These are phyloP conservation scores for Solanum tacnaense DNA, from an alignment of 257 asterid species.

Conservation along the genomic window DNA sequence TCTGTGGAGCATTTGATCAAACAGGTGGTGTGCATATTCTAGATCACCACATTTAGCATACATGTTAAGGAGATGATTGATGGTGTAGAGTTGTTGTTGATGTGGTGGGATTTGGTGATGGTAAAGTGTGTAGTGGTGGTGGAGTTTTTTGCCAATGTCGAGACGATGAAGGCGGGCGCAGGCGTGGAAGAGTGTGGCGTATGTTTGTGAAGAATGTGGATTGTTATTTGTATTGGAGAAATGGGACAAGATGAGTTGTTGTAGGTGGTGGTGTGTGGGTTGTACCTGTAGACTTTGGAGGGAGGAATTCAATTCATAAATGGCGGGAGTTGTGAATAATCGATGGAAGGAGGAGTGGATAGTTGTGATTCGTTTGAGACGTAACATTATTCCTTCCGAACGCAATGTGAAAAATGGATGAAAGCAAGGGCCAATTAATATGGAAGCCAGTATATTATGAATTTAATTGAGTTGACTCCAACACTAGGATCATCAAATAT, in stretches of 20 bases:
- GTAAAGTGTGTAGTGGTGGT: conserved; percentile 8
- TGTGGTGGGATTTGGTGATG: not conserved
- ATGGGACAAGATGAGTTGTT: conserved; percentile 3
- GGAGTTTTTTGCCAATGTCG: conserved; percentile 15
- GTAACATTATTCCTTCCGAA: not conserved
- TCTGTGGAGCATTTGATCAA: conserved; percentile 47
- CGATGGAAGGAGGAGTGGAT: not conserved
- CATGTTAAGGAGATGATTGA: conserved; percentile 37
- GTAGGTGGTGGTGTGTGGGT: conserved; percentile 10
- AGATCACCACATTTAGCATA: conserved; percentile 48
- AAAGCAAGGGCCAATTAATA: too few relatives aligned
- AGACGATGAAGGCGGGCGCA: conserved; percentile 18
- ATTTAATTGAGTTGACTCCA: too few relatives aligned
- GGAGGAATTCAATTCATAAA: not conserved
- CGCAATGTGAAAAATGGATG: not conserved
- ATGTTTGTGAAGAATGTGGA: conserved; percentile 1
- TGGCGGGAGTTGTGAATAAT: conserved; percentile 9
- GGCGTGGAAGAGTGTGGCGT: conserved; percentile 24
- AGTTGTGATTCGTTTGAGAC: not conserved
- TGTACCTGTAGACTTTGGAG: conserved; percentile 6
- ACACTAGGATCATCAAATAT: too few relatives aligned
- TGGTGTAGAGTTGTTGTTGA: conserved; percentile 24
- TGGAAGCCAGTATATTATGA: too few relatives aligned
- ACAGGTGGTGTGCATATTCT: conserved; percentile 34
- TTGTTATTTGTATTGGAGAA: not conserved